Evolutionary conservation across 768 basidiomycete species (phyloP).

Genomic region (Thelephora aurantiotincta): DNA sequence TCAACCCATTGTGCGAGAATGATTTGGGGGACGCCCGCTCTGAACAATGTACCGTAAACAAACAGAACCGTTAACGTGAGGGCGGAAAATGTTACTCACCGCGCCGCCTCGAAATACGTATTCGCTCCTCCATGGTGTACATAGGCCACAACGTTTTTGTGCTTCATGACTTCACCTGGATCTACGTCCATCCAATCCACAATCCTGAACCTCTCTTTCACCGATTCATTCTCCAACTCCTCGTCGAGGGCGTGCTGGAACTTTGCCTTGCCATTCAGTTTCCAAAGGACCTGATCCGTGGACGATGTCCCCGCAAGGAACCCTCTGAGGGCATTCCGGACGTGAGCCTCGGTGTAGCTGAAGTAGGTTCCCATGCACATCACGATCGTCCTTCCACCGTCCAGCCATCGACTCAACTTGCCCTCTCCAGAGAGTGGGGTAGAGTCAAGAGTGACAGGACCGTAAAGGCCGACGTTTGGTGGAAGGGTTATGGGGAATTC

Average conservation of each 20-base stretch:
- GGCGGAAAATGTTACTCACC: slow-evolving; percentile 1
- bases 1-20: slow-evolving; percentile 13
- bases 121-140: slow-evolving; percentile 9
- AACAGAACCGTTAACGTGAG: too few relatives aligned
- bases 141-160: slow-evolving; percentile 7
- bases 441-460: too few relatives aligned
- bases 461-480: too few relatives aligned
- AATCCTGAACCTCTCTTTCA: slow-evolving; percentile 2
- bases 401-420: too few relatives aligned
- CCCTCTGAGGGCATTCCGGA: too few relatives aligned
- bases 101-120: slow-evolving; percentile 6
- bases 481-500: too few relatives aligned
- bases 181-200: slow-evolving; percentile 5
- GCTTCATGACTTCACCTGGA: slow-evolving; percentile 5
- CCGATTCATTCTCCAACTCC: slow-evolving; percentile 1
- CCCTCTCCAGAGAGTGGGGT: too few relatives aligned
- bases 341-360: too few relatives aligned
- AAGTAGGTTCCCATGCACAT: too few relatives aligned
- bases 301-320: too few relatives aligned
- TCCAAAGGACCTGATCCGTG: slow-evolving; percentile 7
- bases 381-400: too few relatives aligned
- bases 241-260: slow-evolving; percentile 3
- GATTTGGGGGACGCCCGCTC: slow-evolving; percentile 12
- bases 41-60: not conserved
- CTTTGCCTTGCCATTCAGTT: slow-evolving; percentile 7